Evolutionary conservation across 768 basidiomycete species (phyloP).

Genomic region (Lactarius hatsudake): DNA sequence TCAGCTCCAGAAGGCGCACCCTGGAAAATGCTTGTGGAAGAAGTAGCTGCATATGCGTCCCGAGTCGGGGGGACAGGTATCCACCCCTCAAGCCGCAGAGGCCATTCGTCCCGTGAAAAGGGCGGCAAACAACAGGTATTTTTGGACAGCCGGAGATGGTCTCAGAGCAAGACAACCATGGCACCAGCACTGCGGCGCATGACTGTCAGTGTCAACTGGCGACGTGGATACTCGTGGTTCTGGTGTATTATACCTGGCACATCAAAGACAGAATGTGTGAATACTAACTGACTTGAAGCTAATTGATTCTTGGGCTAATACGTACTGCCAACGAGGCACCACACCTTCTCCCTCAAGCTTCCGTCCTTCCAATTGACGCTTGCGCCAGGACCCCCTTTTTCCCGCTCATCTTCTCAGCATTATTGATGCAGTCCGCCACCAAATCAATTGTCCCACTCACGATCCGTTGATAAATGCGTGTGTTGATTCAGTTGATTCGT

Average conservation of each 20-base stretch:
- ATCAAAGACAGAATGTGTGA: background rate
- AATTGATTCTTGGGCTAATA: background rate
- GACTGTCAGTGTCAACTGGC: background rate
- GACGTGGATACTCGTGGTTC: background rate
- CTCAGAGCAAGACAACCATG: background rate
- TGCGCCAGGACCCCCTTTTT: background rate
- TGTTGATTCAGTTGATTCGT: background rate
- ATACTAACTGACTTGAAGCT: background rate
- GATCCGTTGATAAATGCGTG: background rate
- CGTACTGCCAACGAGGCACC: background rate
- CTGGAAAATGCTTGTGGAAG: background rate
- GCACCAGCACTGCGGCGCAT: background rate
- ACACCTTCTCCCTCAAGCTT: background rate
- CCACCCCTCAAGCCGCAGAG: too few species aligned
- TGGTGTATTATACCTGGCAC: background rate
- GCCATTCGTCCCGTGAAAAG: background rate
- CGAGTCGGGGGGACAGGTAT: too few species aligned
- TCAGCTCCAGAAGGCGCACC: background rate
- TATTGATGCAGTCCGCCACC: background rate
- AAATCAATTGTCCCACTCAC: background rate
- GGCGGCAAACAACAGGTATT: background rate
- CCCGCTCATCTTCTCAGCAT: background rate
- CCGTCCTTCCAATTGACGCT: background rate
- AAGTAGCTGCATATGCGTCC: too few species aligned
- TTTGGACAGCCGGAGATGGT: background rate